phyloP scores from a whole-genome alignment of 768 basidiomycete genomes.

The Gloeophyllum trabeum region DNA sequence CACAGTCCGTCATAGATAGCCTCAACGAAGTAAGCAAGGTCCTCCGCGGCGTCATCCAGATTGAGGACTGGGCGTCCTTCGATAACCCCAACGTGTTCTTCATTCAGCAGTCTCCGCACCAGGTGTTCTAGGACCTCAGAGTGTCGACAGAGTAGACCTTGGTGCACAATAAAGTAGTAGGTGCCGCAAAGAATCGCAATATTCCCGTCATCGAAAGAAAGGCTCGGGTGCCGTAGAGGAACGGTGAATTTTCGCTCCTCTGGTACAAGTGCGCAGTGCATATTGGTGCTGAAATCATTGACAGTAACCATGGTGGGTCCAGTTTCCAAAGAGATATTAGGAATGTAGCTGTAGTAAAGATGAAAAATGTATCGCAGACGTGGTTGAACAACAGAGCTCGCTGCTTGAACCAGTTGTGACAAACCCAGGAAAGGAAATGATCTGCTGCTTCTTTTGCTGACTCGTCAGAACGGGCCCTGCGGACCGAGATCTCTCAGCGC shows the following conservation, averaged over 20 bases:
- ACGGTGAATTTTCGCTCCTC: constrained; percentile 1
- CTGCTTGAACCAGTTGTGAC: too few species aligned
- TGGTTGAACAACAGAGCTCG: too few species aligned
- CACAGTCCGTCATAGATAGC: constrained; percentile 67
- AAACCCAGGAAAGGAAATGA: too few species aligned
- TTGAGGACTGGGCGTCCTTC: constrained; percentile 48
- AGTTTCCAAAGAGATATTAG: too few species aligned
- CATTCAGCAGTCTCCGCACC: constrained; percentile 18
- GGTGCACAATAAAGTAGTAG: constrained; percentile 60
- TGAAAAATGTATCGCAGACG: too few species aligned
- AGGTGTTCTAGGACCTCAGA: constrained; percentile 37
- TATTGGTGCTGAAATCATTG: constrained; percentile 40
- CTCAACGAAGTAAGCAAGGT: constrained; percentile 45
- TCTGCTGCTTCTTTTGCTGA: too few species aligned
- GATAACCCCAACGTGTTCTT: constrained; percentile 18
- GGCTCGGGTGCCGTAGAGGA: constrained; percentile 30
- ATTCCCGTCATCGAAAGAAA: constrained; percentile 64
- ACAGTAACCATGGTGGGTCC: too few species aligned
- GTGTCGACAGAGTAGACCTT: constrained; percentile 52
- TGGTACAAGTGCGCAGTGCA: constrained; percentile 13
- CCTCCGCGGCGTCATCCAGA: constrained; percentile 43
- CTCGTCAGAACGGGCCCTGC: not conserved
- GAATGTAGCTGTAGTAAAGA: too few species aligned
- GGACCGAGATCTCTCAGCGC: not conserved
- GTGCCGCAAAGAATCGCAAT: constrained; percentile 46